Percentiles rank a stretch among this genome's conserved stretches.
These are phyloP conservation scores for Reutealis trisperma DNA, from an alignment of 345 rosid genomes.

Conservation along the genomic window DNA sequence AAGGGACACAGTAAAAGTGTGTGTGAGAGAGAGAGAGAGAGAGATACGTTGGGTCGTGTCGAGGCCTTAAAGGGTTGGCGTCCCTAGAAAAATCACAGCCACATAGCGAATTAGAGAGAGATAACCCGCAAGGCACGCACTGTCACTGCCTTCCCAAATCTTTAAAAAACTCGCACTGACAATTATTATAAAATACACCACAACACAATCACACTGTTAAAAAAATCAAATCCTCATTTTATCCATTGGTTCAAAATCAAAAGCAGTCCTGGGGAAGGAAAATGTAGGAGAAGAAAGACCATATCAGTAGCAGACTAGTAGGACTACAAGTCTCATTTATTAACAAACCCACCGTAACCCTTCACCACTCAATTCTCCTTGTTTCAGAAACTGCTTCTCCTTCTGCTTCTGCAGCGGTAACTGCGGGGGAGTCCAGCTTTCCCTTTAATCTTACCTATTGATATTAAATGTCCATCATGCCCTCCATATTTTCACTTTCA, in stretches of 20 bases:
- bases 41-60: conserved; percentile 30
- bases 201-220: too few species aligned
- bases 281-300: neutral
- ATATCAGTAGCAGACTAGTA: neutral
- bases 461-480: neutral
- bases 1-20: conserved; percentile 1
- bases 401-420: conserved; percentile 11
- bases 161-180: neutral
- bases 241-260: too few species aligned
- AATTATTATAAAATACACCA: too few species aligned
- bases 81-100: neutral
- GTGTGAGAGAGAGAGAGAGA: too few species aligned
- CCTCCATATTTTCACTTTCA: neutral
- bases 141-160: neutral
- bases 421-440: conserved; percentile 20
- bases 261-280: too few species aligned
- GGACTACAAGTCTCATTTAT: too few species aligned
- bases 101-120: neutral
- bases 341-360: conserved; percentile 7
- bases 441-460: neutral
- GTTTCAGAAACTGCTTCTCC: too few species aligned
- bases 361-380: neutral
- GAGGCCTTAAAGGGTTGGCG: conserved; percentile 16
- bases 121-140: conserved; percentile 56
- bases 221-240: too few species aligned